Evolutionary conservation across 2,329 filamentous ascomycete genomes (phyloP), one percentile per base, ranked within the genome.

Genomic region (Cordyceps tenuipes): DNA sequence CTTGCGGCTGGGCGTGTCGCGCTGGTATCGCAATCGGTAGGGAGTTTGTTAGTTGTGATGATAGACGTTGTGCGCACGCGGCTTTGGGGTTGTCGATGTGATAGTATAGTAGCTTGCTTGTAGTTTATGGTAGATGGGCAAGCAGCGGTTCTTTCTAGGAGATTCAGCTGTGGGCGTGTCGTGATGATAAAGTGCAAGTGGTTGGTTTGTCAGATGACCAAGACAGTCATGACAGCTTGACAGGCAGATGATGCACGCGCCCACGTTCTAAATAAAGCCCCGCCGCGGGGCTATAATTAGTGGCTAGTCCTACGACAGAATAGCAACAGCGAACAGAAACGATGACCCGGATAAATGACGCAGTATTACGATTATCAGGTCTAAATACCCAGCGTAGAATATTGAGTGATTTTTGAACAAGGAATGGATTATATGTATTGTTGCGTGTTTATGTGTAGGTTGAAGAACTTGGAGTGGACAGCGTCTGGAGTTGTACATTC

Each of bases 231-330:
- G 55, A 59, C 57, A 46, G 31, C 56, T 58, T 23, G 46, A 43
- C 34, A 54, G 62, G 63, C 64, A 55, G 63, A 63, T 66, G 65
- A 65, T 57, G 50, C 39, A 36, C 34, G 34, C 44, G 34, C 44
- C 39, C 46, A 59, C 21, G 55, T 55, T 47, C n/a, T n/a, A n/a
- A n/a, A n/a, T n/a, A 46, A 34, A 66, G 66, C 66, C 66, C 66
- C 66, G 66, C 66, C 60, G 66, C 63, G 65, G 64, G 65, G 65
- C 63, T 59, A 31, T n/a, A n/a, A n/a, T n/a, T n/a, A 29, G 36
- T 36, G 47, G 29, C 47, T 15, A 17, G 13, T 3, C 17, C n/a
- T 15, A 15, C 13, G 17, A 21, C n/a, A 10, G 21, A 44, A 17
- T 17, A 17, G n/a, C 13, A 31, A 43, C 13, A 19, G n/a, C 21